Base-by-base conservation (phyloP, 768 basidiomycete species). In the Tulasnella sp. region DNA sequence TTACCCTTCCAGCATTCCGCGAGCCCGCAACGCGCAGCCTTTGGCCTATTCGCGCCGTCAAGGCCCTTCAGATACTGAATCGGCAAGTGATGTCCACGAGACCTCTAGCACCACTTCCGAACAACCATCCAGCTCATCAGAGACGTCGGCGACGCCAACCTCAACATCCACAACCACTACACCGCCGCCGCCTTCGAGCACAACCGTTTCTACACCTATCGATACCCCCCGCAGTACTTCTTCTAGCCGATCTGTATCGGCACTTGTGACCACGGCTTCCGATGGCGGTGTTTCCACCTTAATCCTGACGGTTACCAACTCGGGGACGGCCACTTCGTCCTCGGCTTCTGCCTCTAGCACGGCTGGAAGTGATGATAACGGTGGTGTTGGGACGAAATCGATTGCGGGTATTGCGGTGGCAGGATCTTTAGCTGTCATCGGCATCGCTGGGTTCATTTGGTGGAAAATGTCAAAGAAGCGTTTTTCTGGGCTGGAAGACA, bases 401-500 rank as follows among this genome's bases (percentile, higher is more conserved):
- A 81, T 96, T 83, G 85, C 95, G 69, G 95, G 94, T 46, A 88
- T 96, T 80, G 92, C 94, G 0, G 93, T 96, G 34, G 92, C 94
- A 3, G 95, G 93, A 64, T 95, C 94, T 78, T 87, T 95, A 78
- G 93, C 94, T 34, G 85, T 92, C 28, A 86, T 96, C 83, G 93
- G 90, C 14, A 88, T 96, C 77, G 86, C 92, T 76, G 91, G 88
- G 22, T 96, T 96, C 87, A 90, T 95, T 82, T 87, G 94, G 50
- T 96, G 95, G 95, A 96, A 96, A 86, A 90, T 95, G 84, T 93
- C 93, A 2, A 89, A 93, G 84, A 96, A 95, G 85, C 92, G 93
- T 80, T 91, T 92, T 84, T 82, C 88, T 37, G 90, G 92, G 83
- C 94, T 93, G 83, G 93, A 95, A 83, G 84, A 83, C 72, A 93